phyloP scores from a whole-genome alignment of 495 filamentous ascomycete species.

The Neurospora discreta region DNA sequence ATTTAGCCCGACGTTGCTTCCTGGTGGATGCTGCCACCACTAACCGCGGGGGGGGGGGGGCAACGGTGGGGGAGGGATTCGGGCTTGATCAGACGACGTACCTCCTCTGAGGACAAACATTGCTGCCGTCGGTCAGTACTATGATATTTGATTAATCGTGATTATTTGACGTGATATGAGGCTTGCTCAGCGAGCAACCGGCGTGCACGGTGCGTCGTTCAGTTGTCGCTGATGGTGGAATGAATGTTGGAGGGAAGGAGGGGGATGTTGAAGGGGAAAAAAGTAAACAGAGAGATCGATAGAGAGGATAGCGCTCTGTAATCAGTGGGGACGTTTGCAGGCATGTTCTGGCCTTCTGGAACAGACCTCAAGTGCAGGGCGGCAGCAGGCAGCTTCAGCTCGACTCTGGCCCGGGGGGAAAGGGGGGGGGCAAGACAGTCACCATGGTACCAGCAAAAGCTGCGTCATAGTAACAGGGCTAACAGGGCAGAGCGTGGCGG shows the following conservation, averaged over 20 bases:
- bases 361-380: neutral
- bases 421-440: too few species aligned
- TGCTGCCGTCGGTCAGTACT: neutral
- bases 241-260: neutral
- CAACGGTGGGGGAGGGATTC: neutral
- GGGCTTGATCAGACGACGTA: conserved; percentile 6
- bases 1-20: neutral
- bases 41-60: neutral
- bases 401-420: neutral
- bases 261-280: neutral
- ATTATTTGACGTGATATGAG: neutral
- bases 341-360: neutral
- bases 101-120: conserved; percentile 29
- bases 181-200: neutral
- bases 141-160: neutral
- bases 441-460: neutral
- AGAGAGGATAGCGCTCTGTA: neutral
- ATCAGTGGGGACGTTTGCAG: neutral
- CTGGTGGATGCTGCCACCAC: neutral
- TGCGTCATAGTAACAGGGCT: too few species aligned
- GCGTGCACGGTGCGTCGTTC: neutral
- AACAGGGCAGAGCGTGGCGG: conserved; percentile 16
- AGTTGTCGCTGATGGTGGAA: neutral
- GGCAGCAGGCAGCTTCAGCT: neutral
- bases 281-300: neutral